phyloP scores from a whole-genome alignment of 352 stramenopile species.

The Albugo candida region DNA sequence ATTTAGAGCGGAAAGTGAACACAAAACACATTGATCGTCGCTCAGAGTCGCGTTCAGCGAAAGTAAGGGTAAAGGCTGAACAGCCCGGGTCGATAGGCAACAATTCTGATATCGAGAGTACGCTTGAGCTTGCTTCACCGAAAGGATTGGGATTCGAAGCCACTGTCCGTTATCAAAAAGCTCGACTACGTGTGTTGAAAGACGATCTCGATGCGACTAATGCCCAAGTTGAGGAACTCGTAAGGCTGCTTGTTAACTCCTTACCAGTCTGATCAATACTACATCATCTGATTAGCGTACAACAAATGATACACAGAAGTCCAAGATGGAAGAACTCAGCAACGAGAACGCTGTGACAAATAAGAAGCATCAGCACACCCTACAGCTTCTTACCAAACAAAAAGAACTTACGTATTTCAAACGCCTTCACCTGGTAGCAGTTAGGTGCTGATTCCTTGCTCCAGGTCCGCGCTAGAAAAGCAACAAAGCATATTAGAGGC shows the following conservation, averaged over 20 bases:
- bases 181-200: constrained; percentile 42
- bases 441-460: background rate
- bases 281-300: constrained; percentile 15
- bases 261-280: background rate
- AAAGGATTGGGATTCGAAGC: constrained; percentile 34
- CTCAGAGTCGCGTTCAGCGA: no score
- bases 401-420: constrained; percentile 35
- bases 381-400: constrained; percentile 58
- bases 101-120: no score
- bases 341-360: constrained; percentile 19
- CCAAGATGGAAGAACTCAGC: constrained; percentile 25
- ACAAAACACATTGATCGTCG: no score
- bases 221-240: constrained; percentile 21
- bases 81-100: no score
- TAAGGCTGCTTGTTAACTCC: constrained; percentile 8
- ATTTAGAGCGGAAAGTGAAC: no score
- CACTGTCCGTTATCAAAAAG: constrained; percentile 55
- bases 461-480: constrained; percentile 35
- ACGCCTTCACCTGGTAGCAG: background rate
- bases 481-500: constrained; percentile 55
- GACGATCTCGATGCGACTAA: constrained; percentile 31
- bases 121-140: background rate
- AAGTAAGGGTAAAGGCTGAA: no score
- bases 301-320: constrained; percentile 14
- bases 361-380: constrained; percentile 45